Evolutionary conservation across 495 filamentous ascomycete genomes (phyloP).

Genomic region (Physcia stellaris): DNA sequence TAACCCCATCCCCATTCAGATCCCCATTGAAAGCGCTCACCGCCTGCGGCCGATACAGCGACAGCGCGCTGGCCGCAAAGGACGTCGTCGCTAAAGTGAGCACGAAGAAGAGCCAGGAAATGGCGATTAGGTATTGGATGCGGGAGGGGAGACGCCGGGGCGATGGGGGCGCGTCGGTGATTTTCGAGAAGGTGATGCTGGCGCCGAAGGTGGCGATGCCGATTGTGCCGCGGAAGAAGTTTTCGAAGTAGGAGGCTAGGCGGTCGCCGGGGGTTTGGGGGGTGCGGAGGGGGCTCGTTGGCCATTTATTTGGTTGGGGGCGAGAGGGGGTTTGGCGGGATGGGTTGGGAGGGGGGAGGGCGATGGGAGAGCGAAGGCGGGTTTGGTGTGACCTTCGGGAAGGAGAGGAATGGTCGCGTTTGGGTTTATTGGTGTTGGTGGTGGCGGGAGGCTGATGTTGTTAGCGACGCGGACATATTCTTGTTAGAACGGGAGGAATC

Average conservation of each 20-base stretch:
- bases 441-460: too few species aligned
- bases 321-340: too few species aligned
- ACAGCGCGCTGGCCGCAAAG: conserved; percentile 1
- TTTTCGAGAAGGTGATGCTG: conserved; percentile 5
- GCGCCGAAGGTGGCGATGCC: conserved; percentile 6
- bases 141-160: neutral
- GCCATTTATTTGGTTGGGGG: too few species aligned
- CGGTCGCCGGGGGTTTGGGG: conserved; percentile 4
- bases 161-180: neutral
- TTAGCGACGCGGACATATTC: too few species aligned
- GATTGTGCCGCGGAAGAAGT: conserved; percentile 6
- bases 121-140: conserved; percentile 3
- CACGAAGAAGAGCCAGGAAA: conserved; percentile 8
- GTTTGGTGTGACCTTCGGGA: too few species aligned
- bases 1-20: neutral
- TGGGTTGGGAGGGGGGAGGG: neutral
- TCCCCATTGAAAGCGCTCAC: neutral
- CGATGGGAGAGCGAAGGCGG: too few species aligned
- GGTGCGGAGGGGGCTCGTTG: neutral
- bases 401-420: too few species aligned
- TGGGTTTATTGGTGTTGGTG: too few species aligned
- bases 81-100: conserved; percentile 2
- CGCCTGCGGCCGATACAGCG: conserved; percentile 2
- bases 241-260: conserved; percentile 5
- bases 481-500: too few species aligned